A percentile compares a stretch with the other conserved stretches of the same genome.
Evolutionary conservation across 164 flowering plant species (phyloP).

Genomic region (Tetracentron sinense): DNA sequence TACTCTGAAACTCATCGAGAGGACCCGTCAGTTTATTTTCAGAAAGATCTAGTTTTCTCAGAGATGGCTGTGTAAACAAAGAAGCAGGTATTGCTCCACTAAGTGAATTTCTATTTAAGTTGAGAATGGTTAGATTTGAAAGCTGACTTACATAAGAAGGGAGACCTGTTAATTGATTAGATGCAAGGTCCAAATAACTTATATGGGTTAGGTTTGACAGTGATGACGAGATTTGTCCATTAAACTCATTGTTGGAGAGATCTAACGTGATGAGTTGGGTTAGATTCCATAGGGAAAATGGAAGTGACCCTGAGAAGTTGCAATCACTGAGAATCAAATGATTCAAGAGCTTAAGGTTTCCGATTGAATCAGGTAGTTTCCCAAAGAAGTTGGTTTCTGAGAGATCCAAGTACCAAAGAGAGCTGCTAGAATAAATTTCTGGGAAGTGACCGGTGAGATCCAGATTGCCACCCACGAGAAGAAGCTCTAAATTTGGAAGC

Average conservation of each 20-base stretch:
- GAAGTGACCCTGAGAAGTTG: conserved; percentile 2
- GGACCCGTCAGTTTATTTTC: too few species aligned
- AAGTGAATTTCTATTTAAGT: too few species aligned
- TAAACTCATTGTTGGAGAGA: neutral
- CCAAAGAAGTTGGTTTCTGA: neutral
- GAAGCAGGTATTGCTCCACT: too few species aligned
- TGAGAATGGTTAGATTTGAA: too few species aligned
- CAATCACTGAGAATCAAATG: neutral
- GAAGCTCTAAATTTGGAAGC: conserved; percentile 3
- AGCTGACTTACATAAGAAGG: too few species aligned
- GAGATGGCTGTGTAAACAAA: too few species aligned
- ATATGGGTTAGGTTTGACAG: neutral
- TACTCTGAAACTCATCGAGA: neutral
- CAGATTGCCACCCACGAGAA: neutral
- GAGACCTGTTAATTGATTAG: too few species aligned
- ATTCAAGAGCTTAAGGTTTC: neutral
- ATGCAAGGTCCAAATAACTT: too few species aligned
- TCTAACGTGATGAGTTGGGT: conserved; percentile 4
- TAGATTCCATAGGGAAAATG: neutral
- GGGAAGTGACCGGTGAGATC: conserved; percentile 6
- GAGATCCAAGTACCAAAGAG: conserved; percentile 1
- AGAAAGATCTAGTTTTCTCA: too few species aligned
- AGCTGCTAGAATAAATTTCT: neutral
- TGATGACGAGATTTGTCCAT: conserved; percentile 7
- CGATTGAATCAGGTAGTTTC: neutral